These are phyloP conservation scores for Lotmaria passim DNA, from an alignment of 208 protist genomes.

Conservation along the genomic window DNA sequence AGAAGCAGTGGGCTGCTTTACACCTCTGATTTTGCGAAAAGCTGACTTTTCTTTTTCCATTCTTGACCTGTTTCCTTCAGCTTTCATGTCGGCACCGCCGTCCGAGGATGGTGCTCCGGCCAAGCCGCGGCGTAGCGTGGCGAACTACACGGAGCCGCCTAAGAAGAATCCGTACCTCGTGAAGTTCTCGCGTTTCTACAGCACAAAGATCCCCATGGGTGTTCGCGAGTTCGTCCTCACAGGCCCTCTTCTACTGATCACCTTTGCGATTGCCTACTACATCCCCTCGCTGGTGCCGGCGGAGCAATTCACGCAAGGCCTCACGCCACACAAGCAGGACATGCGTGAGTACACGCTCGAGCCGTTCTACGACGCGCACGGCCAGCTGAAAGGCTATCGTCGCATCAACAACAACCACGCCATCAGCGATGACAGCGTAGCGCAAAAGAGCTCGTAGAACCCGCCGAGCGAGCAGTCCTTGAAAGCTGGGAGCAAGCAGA, in stretches of 20 bases:
- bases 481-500: too few species aligned
- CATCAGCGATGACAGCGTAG: neutral
- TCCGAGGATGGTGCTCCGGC: neutral
- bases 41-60: neutral
- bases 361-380: slow-evolving; percentile 80
- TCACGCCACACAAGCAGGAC: slow-evolving; percentile 68
- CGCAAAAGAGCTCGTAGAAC: slow-evolving; percentile 1
- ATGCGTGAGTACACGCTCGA: slow-evolving; percentile 82
- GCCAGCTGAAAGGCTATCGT: slow-evolving; percentile 76
- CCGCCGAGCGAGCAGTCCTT: too few species aligned
- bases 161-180: slow-evolving; percentile 77
- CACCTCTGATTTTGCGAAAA: neutral
- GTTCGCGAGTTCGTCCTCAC: slow-evolving; percentile 87
- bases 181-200: slow-evolving; percentile 76
- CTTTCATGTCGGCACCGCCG: slow-evolving; percentile 8
- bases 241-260: slow-evolving; percentile 64
- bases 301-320: slow-evolving; percentile 77
- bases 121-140: slow-evolving; percentile 45
- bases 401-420: slow-evolving; percentile 49
- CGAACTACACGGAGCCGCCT: slow-evolving; percentile 70
- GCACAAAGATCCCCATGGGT: slow-evolving; percentile 80
- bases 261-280: slow-evolving; percentile 74
- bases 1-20: too few species aligned
- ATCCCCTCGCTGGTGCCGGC: slow-evolving; percentile 59
- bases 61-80: neutral